Percentiles rank a stretch among this genome's conserved stretches.
Conservation (phyloP, 345 rosid genomes). For the Iberis pinnata region DNA sequence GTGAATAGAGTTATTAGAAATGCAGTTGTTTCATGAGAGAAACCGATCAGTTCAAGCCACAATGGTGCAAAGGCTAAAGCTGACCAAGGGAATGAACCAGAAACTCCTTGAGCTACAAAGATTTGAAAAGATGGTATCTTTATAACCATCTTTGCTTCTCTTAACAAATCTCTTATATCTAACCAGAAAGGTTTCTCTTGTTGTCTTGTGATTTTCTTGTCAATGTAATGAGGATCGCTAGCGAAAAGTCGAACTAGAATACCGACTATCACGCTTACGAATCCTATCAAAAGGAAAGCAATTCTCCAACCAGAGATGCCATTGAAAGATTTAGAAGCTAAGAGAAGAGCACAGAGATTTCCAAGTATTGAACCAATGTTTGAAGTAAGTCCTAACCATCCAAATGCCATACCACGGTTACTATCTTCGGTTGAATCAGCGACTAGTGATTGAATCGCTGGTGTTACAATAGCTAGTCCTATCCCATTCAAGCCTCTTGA, state of each 20-base stretch:
- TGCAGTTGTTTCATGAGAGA: constrained; percentile 52
- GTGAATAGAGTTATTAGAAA: constrained; percentile 36
- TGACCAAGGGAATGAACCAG: constrained; percentile 58
- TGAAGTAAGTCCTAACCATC: constrained; percentile 65
- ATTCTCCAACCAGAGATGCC: constrained; percentile 77
- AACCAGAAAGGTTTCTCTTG: constrained; percentile 34
- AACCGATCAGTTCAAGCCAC: constrained; percentile 68
- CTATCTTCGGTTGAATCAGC: constrained; percentile 75
- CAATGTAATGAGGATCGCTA: constrained; percentile 46
- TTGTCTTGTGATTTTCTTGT: constrained; percentile 5
- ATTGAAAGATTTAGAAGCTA: constrained; percentile 59
- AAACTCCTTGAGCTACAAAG: constrained; percentile 63
- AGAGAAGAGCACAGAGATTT: constrained; percentile 42
- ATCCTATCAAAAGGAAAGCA: constrained; percentile 56
- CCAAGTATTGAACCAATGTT: constrained; percentile 60
- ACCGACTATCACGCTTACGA: constrained; percentile 60
- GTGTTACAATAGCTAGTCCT: constrained; percentile 56
- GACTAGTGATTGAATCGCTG: constrained; percentile 55
- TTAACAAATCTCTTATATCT: constrained; percentile 35
- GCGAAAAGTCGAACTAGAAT: constrained; percentile 52
- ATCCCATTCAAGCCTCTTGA: constrained; percentile 67
- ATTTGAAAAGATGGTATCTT: constrained; percentile 58
- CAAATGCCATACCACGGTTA: constrained; percentile 72
- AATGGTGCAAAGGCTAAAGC: constrained; percentile 54
- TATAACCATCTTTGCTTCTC: constrained; percentile 46